Evolutionary conservation across 306 rosid genomes (phyloP), one percentile per base, ranked within the genome.

Genomic region (Elaeagnus macrophylla): DNA sequence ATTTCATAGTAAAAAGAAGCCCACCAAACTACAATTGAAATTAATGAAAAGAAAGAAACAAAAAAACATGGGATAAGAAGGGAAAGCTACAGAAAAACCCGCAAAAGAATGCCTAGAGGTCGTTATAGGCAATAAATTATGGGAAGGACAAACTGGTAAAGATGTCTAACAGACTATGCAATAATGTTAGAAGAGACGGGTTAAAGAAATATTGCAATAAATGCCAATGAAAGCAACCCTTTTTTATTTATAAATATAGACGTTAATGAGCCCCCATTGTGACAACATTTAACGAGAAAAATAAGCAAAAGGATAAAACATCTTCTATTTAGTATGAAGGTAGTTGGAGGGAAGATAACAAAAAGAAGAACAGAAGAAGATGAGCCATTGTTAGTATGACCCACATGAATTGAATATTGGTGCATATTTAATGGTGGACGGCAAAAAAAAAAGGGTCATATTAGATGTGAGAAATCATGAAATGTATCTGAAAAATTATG

Each of bases 401-500:
- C 88, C 88, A 80, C 93, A 58, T 72, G 75, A 65, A 50, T 65
- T 75, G 53, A 53, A 25, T 67, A 69, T 64, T 71, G 88, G 75
- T 80, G 85, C 61, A 64, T 59, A 72, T 60, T 80, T 59, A 66
- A 74, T 75, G 69, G 71, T 65, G 73, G 70, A 19, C 37, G 45
- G 73, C 58, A 67, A 65, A 66, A 46, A 54, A 48, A 62, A 3
- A 25, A 25, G n/a, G 60, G 41, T 18, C 63, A 55, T 48, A 32
- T 25, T 67, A 75, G 64, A 53, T 54, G 40, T 46, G 59, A 32
- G 52, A 55, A 18, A 67, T 54, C 56, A 62, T 19, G 59, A 17
- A 67, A 57, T 45, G 57, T 41, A 14, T 47, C 63, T 40, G 37
- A 25, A 25, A 1, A 52, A 61, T 37, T 46, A 9, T 38, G 18